These are phyloP conservation scores for Thuidium tamariscinum DNA, from an alignment of 225 moss, liverwort and hornwort species.

Conservation along the genomic window DNA sequence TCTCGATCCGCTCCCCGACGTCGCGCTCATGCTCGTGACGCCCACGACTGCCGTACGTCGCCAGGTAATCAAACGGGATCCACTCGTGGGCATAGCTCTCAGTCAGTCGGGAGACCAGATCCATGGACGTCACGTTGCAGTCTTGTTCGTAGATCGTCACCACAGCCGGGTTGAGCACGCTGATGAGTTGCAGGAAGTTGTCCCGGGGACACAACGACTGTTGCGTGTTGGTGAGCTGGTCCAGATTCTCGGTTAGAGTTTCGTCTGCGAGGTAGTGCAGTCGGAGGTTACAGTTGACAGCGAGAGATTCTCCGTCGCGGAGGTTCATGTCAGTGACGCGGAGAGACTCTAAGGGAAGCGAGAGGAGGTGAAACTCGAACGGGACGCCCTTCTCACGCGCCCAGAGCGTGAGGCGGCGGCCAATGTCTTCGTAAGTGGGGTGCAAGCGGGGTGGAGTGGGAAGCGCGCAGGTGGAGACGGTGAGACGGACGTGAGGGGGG, in stretches of 20 bases:
- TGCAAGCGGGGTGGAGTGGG: conserved; percentile 43
- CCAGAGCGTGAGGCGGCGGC: conserved; percentile 34
- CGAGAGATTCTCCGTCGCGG: conserved; percentile 39
- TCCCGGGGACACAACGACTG: conserved; percentile 20
- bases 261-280: conserved; percentile 62
- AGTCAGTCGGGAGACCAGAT: conserved; percentile 37
- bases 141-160: conserved; percentile 63
- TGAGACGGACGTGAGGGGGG: conserved; percentile 66
- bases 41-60: conserved; percentile 43
- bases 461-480: conserved; percentile 27
- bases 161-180: conserved; percentile 34
- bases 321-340: conserved; percentile 27
- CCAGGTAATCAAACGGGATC: conserved; percentile 73
- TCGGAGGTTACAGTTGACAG: conserved; percentile 46
- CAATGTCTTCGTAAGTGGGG: conserved; percentile 39
- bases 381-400: conserved; percentile 47
- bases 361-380: conserved; percentile 47
- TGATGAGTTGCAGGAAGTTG: conserved; percentile 31
- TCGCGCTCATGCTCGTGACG: conserved; percentile 53
- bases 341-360: conserved; percentile 30
- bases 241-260: background rate
- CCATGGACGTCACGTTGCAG: conserved; percentile 32
- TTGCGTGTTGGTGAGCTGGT: background rate
- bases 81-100: conserved; percentile 65
- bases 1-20: conserved; percentile 54